Base-by-base conservation (phyloP, 306 rosid genomes). In the Begonia peltatifolia region DNA sequence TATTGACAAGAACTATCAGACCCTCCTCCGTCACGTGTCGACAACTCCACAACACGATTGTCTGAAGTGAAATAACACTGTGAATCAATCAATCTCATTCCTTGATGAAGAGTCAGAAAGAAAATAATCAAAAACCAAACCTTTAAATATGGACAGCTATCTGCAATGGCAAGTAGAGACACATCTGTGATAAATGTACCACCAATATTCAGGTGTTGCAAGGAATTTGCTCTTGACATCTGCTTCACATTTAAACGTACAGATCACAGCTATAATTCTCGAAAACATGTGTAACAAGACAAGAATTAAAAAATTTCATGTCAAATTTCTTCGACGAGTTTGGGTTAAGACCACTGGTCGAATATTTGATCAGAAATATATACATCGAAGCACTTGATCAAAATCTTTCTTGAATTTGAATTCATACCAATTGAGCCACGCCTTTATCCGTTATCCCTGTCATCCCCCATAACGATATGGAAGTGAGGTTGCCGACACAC, bases 141-240 rank as follows among this genome's bases (percentile, higher is more conserved):
- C 94, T 85, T 75, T 52, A 90, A 68, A 48, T 77, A 76, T 42
- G 89, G 93, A 57, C 99, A 87, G 59, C 67, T 76, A 63, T 56
- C 64, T 47, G 94, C 86, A 13, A 83, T 71, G 53, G 74, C 95
- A 65, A 63, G 68, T 14, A 90, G 71, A 20, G 95, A 80, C 60
- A 83, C 78, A 66, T 92, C 96, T 12, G 96, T 92, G 68, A 92
- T 84, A 61, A 86, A 92, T 20, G 94, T 92, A 22, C 96, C 96
- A 13, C 99, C 96, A 36, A 92, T 78, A 58, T 92, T 83, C 67
- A 90, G 72, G 80, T 79, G 78, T 59, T 72, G 70, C 75, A 90
- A 62, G 63, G 79, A 86, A 59, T 63, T 70, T 20, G 99, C 69
- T 66, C 79, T 75, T 36, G 95, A 74, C 56, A 90, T 75, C 99